Evolutionary conservation across 305 asterid genomes (phyloP), one percentile per base, ranked within the genome.

Genomic region (Plantago coronopus): DNA sequence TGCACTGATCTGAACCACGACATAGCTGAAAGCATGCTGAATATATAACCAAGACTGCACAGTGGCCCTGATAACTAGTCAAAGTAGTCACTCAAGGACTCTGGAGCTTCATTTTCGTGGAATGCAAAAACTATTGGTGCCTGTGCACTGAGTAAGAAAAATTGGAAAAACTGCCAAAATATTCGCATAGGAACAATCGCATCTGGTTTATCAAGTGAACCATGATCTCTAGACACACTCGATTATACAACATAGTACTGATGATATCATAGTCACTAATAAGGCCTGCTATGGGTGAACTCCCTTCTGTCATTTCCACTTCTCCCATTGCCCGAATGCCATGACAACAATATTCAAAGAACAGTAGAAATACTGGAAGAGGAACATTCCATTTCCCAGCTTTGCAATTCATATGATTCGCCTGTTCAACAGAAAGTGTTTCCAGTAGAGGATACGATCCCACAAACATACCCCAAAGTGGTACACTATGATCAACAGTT

Each of bases 91-190:
- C 27, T 48, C 23, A 18, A 14, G 21, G 2, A 4, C 18, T 10
- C 48, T 14, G 17, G 48, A 44, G n/a, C 48, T n/a, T 13, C n/a
- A 44, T 44, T 44, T 44, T 44, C 48, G 14, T 14, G 17, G 48
- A 44, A n/a, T 44, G 48, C 48, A 13, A 17, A 2, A 13, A 44
- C 48, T 31, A 44, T 2, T 44, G 17, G 5, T 9, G 4, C 23
- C 23, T 19, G 67, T 5, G 76, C 83, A 7, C 72, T 79, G 10
- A 80, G 79, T 1, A 78, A 76, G 14, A 72, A 17, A 48, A 69
- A 83, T 62, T 83, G 87, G 11, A 60, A 62, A 16, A 78, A 67
- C 61, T 81, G 7, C 86, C 81, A 76, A 63, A 81, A 81, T 64
- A 79, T 71, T 20, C 63, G 70, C 75, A 83, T 72, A 0, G 80